Base-by-base conservation (phyloP, 306 rosid species). In the Lathyrus tuberosus region DNA sequence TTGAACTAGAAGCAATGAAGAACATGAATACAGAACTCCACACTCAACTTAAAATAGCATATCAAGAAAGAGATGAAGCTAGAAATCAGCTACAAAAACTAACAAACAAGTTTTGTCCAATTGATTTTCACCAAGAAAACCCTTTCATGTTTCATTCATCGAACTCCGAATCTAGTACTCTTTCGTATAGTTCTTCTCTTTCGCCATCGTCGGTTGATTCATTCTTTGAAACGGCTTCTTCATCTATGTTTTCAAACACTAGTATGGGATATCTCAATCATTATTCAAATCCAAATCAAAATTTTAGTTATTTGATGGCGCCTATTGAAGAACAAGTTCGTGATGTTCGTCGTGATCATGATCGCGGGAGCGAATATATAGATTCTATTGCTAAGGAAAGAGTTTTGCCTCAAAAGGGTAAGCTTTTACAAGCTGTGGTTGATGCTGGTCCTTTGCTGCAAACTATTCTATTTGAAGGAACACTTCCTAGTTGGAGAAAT, bases 391-490 rank as follows among this genome's bases (percentile, higher is more conserved):
- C 76, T 1, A 80, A 51, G 12, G 81, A 83, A 16, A 90, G 70
- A 67, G 10, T 37, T 4, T 72, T 94, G 72, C 98, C 98, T 62
- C 84, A 69, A 77, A 86, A 87, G 68, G 98, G 97, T 2, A 75
- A 82, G n/a, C 85, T 94, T 11, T 43, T 91, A 68, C 84, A 88
- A 37, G 78, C 97, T 71, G 91, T 94, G 65, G 77, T 79, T 69
- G 87, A 87, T 26, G 86, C 97, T 12, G 97, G 97, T 22, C 96
- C 98, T 6, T 76, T 91, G 47, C 95, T 94, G 20, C 84, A 87
- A 65, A 85, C 84, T 0, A 67, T 90, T 18, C 78, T 94, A 1
- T 81, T 94, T n/a, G 83, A 96, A 0, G 97, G 95, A 15, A 89
- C 95, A 5, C 90, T 94, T 76, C 98, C 98, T 3, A 77, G 46